These are phyloP conservation scores for Candida khao-thaluensis DNA, from an alignment of 805 yeast genomes.

Conservation along the genomic window DNA sequence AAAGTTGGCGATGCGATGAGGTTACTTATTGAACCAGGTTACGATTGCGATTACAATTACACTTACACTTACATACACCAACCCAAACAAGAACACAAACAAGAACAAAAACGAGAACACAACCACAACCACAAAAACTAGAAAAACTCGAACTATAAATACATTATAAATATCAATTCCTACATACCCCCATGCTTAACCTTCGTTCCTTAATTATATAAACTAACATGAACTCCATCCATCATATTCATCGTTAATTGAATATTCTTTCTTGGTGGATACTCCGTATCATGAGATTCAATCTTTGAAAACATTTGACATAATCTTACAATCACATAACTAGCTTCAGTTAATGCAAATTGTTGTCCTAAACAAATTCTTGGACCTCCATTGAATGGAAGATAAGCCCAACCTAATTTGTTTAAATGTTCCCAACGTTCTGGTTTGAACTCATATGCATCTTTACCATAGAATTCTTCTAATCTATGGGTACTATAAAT, in stretches of 20 bases:
- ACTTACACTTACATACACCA: too few species aligned
- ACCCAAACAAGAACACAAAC: neutral
- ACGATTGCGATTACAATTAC: too few species aligned
- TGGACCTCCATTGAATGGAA: conserved; percentile 58
- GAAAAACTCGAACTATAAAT: too few species aligned
- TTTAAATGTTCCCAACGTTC: conserved; percentile 45
- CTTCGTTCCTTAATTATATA: conserved; percentile 3
- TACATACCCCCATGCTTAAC: too few species aligned
- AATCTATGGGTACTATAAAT: conserved; percentile 44
- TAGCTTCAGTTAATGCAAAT: conserved; percentile 53
- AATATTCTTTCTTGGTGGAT: conserved; percentile 32
- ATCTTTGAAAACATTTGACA: conserved; percentile 23
- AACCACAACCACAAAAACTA: too few species aligned
- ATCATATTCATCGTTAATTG: conserved; percentile 27
- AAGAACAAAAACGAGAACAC: too few species aligned
- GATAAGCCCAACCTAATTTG: conserved; percentile 46
- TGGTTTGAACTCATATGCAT: conserved; percentile 44
- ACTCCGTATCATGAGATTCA: conserved; percentile 21
- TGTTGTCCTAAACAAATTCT: conserved; percentile 57
- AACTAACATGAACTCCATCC: conserved; percentile 14
- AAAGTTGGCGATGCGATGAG: too few species aligned
- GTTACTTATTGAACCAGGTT: too few species aligned
- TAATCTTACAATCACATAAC: conserved; percentile 42
- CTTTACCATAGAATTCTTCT: conserved; percentile 41
- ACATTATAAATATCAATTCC: too few species aligned